These are phyloP conservation scores for Pleoardoris graminearum DNA, from an alignment of 2,329 filamentous ascomycete genomes.

Conservation along the genomic window DNA sequence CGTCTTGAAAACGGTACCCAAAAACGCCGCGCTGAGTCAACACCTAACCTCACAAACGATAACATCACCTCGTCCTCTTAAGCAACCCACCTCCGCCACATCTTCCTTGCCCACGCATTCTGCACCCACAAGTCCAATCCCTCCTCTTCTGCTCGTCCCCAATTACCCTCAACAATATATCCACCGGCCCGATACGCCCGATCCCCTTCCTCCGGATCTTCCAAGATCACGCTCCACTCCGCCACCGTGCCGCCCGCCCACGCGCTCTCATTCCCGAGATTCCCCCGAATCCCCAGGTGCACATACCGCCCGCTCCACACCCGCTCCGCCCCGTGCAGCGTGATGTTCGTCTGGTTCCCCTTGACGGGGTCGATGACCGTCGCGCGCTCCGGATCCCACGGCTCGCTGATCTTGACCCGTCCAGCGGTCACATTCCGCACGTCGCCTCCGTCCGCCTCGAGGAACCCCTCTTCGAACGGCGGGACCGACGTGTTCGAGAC, in stretches of 20 bases:
- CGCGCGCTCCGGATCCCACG: conserved; percentile 44
- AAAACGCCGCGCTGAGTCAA: no score
- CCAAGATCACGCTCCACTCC: conserved; percentile 52
- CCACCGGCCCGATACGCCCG: no score
- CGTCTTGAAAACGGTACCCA: no score
- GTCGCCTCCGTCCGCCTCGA: conserved; percentile 1
- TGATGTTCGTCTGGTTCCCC: conserved; percentile 53
- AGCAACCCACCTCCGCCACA: not conserved
- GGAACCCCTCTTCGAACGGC: conserved; percentile 16
- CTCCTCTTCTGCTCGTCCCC: not conserved
- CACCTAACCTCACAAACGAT: not conserved
- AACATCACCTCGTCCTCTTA: not conserved
- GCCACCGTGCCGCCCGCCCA: conserved; percentile 56
- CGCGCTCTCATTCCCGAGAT: conserved; percentile 41
- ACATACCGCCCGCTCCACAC: conserved; percentile 52
- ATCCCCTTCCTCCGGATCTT: conserved; percentile 5
- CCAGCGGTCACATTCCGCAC: conserved; percentile 21
- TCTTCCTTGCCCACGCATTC: not conserved
- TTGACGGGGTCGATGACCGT: conserved; percentile 45
- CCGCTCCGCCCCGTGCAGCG: conserved; percentile 36
- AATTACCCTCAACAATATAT: no score
- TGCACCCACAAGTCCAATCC: conserved; percentile 1
- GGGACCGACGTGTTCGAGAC: conserved; percentile 56
- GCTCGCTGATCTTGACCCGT: conserved; percentile 46
- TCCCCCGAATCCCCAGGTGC: conserved; percentile 55